phyloP scores from a whole-genome alignment of 805 yeast genomes.

The Vanderwaltozyma verrucispora region DNA sequence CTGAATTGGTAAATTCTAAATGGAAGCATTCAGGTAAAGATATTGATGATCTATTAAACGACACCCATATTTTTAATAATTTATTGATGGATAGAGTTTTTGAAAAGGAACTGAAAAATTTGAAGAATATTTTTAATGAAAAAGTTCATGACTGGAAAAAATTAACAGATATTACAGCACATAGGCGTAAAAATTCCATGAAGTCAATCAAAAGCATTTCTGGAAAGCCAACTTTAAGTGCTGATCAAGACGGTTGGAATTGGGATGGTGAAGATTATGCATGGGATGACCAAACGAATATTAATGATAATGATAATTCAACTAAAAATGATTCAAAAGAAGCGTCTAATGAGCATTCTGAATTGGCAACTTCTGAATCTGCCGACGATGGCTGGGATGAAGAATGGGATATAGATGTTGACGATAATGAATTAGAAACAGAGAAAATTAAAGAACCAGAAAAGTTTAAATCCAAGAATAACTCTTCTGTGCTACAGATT shows the following conservation, averaged over 20 bases:
- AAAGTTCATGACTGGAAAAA: not conserved
- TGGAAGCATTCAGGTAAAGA: conserved; percentile 15
- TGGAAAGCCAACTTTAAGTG: not conserved
- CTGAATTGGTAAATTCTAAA: not conserved
- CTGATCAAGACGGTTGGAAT: conserved; percentile 12
- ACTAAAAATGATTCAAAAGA: conserved; percentile 3
- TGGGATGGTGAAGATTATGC: conserved; percentile 15
- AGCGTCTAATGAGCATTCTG: too few species aligned
- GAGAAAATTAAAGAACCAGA: not conserved
- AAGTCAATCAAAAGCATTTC: not conserved
- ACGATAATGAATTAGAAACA: conserved; percentile 5
- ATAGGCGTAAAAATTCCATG: not conserved
- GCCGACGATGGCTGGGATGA: conserved; percentile 17
- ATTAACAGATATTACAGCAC: not conserved
- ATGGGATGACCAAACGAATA: conserved; percentile 5
- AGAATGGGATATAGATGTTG: conserved; percentile 15
- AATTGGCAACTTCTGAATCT: not conserved
- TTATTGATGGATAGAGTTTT: conserved; percentile 19
- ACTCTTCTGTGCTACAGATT: conserved; percentile 1
- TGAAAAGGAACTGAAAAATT: conserved; percentile 7
- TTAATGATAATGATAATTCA: conserved; percentile 12
- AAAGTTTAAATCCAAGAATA: not conserved
- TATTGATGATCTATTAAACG: conserved; percentile 12
- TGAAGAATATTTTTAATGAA: conserved; percentile 7
- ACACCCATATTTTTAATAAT: conserved; percentile 15